These are phyloP conservation scores for Nannochloropsis oceanica DNA, from an alignment of 108 stramenopile genomes.

Conservation along the genomic window DNA sequence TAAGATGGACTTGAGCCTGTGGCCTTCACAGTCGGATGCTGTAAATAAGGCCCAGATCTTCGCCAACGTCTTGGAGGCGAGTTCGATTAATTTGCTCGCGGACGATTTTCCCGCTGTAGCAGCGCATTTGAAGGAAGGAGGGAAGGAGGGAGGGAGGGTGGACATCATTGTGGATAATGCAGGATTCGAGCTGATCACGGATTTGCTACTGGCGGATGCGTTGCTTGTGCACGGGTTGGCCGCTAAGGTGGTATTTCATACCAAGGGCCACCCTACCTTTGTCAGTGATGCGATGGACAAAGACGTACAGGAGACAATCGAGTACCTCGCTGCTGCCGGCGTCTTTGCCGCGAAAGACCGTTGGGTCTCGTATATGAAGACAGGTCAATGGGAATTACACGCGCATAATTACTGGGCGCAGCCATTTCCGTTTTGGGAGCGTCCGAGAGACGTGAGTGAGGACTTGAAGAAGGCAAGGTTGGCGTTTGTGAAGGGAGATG, in stretches of 20 bases:
- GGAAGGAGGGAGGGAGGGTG: constrained; percentile 52
- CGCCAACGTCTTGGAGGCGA: constrained; percentile 50
- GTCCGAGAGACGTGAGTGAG: constrained; percentile 50
- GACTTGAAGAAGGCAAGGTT: constrained; percentile 23
- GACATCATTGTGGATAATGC: constrained; percentile 95
- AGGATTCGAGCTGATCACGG: constrained; percentile 86
- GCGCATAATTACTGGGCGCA: constrained; percentile 85
- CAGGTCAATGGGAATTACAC: constrained; percentile 62
- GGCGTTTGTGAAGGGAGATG: constrained; percentile 90
- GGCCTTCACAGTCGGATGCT: constrained; percentile 60
- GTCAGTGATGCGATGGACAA: constrained; percentile 83
- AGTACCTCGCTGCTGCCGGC: constrained; percentile 34
- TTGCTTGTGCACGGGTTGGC: constrained; percentile 62
- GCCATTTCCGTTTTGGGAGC: constrained; percentile 78
- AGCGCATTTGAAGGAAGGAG: constrained; percentile 22
- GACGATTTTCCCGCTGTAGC: constrained; percentile 49
- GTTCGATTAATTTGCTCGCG: constrained; percentile 63
- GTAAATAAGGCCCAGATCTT: constrained; percentile 46
- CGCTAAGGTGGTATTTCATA: constrained; percentile 45
- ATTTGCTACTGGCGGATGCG: constrained; percentile 71
- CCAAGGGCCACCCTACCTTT: constrained; percentile 90
- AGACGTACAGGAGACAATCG: constrained; percentile 43
- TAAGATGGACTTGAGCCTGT: constrained; percentile 82
- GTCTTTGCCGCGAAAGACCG: constrained; percentile 50
- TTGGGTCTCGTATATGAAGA: constrained; percentile 53